These are phyloP conservation scores for Hygrophoropsis aurantiaca DNA, from an alignment of 768 basidiomycete species.

Conservation along the genomic window DNA sequence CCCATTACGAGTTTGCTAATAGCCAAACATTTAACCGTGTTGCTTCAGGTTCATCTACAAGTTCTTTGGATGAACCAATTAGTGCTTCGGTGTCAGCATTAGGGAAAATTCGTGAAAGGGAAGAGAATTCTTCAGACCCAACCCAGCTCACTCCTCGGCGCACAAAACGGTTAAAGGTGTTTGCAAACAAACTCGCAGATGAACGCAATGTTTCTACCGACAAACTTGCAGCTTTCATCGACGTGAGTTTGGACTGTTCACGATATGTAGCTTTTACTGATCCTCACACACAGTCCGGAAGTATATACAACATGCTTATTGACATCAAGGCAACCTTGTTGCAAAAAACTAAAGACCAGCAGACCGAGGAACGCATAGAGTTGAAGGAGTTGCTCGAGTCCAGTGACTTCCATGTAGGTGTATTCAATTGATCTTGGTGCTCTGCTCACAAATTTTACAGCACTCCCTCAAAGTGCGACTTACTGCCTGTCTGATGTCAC, in stretches of 20 bases:
- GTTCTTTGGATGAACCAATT: too few species aligned
- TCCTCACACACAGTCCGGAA: not conserved
- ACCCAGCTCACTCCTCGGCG: not conserved
- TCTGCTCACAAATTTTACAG: not conserved
- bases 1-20: too few species aligned
- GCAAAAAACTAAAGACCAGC: not conserved
- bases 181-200: not conserved
- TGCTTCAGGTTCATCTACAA: too few species aligned
- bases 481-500: slow-evolving; percentile 3
- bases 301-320: not conserved
- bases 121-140: too few species aligned
- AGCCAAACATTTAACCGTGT: too few species aligned
- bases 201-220: not conserved
- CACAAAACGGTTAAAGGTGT: not conserved
- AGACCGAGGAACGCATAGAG: not conserved
- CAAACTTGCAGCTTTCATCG: not conserved
- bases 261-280: not conserved
- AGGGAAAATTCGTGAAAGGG: too few species aligned
- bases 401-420: not conserved
- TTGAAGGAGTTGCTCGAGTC: not conserved
- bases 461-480: slow-evolving; percentile 2
- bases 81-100: too few species aligned
- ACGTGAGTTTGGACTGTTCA: not conserved
- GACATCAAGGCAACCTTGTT: not conserved
- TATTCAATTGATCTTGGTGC: not conserved